Conservation (phyloP, 1,284 basidiomycete genomes). For the Sanghuangporus weigelae region DNA sequence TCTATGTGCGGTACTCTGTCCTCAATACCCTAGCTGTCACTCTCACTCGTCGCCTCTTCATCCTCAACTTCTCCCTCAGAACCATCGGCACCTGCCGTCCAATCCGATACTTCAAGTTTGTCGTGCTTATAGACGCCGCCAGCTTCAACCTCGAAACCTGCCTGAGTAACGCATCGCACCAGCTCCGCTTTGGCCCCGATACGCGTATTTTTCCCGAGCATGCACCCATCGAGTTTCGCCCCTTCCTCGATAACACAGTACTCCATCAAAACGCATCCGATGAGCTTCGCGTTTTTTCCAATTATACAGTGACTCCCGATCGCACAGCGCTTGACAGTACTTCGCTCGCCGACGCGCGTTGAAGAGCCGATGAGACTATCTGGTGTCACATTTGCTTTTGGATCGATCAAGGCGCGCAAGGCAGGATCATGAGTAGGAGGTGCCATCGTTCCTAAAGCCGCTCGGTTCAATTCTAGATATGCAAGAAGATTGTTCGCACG, state of each 20-base stretch:
- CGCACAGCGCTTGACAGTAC: slow-evolving; percentile 83
- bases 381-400: slow-evolving; percentile 78
- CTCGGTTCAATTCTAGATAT: slow-evolving; percentile 81
- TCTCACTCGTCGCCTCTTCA: slow-evolving; percentile 18
- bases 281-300: slow-evolving; percentile 81
- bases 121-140: slow-evolving; percentile 62
- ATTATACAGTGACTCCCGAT: slow-evolving; percentile 88
- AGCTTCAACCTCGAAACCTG: slow-evolving; percentile 75
- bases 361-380: slow-evolving; percentile 84
- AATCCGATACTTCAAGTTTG: slow-evolving; percentile 58
- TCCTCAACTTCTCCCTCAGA: slow-evolving; percentile 26
- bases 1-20: no score
- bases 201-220: slow-evolving; percentile 78
- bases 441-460: slow-evolving; percentile 42
- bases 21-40: not conserved
- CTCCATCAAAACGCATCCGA: slow-evolving; percentile 86
- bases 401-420: slow-evolving; percentile 61
- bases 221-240: slow-evolving; percentile 88
- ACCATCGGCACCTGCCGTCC: slow-evolving; percentile 40
- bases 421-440: slow-evolving; percentile 41
- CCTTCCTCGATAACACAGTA: slow-evolving; percentile 86
- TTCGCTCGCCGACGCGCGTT: slow-evolving; percentile 78
- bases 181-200: slow-evolving; percentile 80
- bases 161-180: slow-evolving; percentile 81
- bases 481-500: slow-evolving; percentile 81